phyloP scores from a whole-genome alignment of 1,284 basidiomycete genomes.

The Cutaneotrichosporon sp. region DNA sequence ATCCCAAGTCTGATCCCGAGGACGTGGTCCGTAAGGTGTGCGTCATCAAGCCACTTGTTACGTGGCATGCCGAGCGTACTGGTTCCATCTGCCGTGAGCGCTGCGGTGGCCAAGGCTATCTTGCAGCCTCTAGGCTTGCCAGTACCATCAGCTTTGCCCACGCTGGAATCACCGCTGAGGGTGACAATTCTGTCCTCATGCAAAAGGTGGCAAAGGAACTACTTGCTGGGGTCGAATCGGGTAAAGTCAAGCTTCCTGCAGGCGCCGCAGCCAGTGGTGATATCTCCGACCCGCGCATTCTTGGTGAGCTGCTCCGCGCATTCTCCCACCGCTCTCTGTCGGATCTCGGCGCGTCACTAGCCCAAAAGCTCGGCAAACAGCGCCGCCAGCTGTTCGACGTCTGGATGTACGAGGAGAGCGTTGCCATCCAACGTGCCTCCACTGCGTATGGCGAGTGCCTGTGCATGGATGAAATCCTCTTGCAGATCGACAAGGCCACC shows the following conservation, averaged over 20 bases:
- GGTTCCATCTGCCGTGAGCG: slow-evolving; percentile 14
- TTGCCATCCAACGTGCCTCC: slow-evolving; percentile 6
- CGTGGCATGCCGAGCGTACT: slow-evolving; percentile 13
- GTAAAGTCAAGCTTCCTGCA: slow-evolving; percentile 4
- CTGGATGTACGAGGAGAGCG: slow-evolving; percentile 16
- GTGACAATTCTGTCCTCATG: slow-evolving; percentile 18
- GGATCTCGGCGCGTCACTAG: slow-evolving; percentile 5
- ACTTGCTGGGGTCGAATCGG: slow-evolving; percentile 6
- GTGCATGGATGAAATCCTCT: slow-evolving; percentile 12
- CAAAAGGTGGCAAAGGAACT: slow-evolving; percentile 18
- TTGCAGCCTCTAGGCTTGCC: slow-evolving; percentile 2
- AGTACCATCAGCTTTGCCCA: slow-evolving; percentile 11
- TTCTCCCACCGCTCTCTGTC: neutral
- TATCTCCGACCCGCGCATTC: neutral
- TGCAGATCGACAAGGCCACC: neutral
- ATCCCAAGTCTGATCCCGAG: slow-evolving; percentile 5
- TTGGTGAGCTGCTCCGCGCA: slow-evolving; percentile 9
- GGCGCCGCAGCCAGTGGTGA: neutral
- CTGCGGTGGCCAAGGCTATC: slow-evolving; percentile 17
- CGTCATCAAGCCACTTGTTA: slow-evolving; percentile 17
- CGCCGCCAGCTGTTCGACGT: slow-evolving; percentile 10
- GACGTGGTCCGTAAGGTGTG: slow-evolving; percentile 11
- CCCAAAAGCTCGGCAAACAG: slow-evolving; percentile 9
- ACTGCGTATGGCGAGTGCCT: slow-evolving; percentile 13
- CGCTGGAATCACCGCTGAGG: slow-evolving; percentile 17